phyloP scores from a whole-genome alignment of 257 asterid genomes.

The Anisodus tanguticus region DNA sequence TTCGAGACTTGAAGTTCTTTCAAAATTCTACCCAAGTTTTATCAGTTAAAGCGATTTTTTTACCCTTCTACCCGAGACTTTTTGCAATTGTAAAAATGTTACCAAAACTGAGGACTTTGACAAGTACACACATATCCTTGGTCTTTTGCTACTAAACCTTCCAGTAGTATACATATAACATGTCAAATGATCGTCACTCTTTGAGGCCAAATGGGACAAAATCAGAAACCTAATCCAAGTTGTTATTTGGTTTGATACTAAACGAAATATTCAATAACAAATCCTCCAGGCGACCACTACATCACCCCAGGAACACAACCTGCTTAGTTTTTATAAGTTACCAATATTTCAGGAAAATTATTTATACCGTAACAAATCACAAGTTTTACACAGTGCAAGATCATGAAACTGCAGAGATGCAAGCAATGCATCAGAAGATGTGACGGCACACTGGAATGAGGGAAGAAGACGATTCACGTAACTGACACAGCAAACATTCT shows the following conservation, averaged over 20 bases:
- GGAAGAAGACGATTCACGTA: not conserved
- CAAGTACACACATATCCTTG: not conserved
- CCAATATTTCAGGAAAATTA: not conserved
- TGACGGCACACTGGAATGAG: not conserved
- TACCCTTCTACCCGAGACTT: not conserved
- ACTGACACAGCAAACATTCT: conserved; percentile 1
- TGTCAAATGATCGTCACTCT: not conserved
- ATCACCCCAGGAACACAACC: not conserved
- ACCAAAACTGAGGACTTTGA: not conserved
- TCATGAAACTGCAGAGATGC: not conserved
- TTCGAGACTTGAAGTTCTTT: not conserved
- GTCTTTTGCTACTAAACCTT: not conserved
- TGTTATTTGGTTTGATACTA: not conserved
- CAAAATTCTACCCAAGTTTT: not conserved
- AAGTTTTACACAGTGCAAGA: not conserved
- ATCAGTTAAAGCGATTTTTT: not conserved
- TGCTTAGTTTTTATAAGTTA: not conserved
- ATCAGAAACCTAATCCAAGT: not conserved
- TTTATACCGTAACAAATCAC: not conserved
- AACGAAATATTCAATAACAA: not conserved
- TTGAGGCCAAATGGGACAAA: not conserved
- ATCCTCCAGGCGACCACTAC: not conserved
- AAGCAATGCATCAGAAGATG: not conserved
- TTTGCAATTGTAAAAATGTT: not conserved
- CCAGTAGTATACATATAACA: not conserved